Base-by-base conservation (phyloP, 495 filamentous ascomycete species). In the Penicillium ochrochloron region DNA sequence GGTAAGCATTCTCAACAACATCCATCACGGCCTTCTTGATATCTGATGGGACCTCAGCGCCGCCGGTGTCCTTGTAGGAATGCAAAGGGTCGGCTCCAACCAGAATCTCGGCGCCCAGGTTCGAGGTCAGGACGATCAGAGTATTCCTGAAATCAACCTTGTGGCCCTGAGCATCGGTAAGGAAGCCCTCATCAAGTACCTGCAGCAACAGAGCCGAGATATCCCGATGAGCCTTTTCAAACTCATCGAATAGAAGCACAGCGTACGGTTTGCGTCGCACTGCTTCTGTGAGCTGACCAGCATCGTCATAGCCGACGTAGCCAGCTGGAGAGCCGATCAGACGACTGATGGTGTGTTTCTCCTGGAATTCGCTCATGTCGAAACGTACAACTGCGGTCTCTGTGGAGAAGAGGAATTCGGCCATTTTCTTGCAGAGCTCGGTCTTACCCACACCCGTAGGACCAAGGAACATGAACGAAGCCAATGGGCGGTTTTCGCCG, bases 361-460 rank as follows among this genome's bases (percentile, higher is more conserved):
- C 95, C 70, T 96, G 92, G 77, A 97, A 99, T 68, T 99, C 95
- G 75, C 87, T 91, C 94, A 97, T 99, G 76, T 99, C 95, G 73
- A 97, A 99, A 51, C 95, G 83, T 23, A 95, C 87, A 31, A 99
- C 94, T 6, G 95, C 94, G 46, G 84, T 84, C 69, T 97, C 92
- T 3, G 92, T 97, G 0, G 90, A 93, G 76, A 99, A 99, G 25
- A 99, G 80, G 82, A 97, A 97, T 63, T 84, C 83, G 52, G 94
- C 95, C 72, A 99, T 90, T 66, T 93, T 94, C 84, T 99, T 99
- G 84, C 93, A 97, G 6, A 97, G 84, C 67, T 97, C 95, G 2
- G 94, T 99, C 76, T 99, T 99, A 56, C 95, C 95, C 33, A 97
- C 94, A 66, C 95, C 94, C 15, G 95, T 99, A 8, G 95, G 95